Percentiles rank a stretch among this genome's conserved stretches.
phyloP scores from a whole-genome alignment of 352 stramenopile species.

The Hyaloperonospora brassicae region DNA sequence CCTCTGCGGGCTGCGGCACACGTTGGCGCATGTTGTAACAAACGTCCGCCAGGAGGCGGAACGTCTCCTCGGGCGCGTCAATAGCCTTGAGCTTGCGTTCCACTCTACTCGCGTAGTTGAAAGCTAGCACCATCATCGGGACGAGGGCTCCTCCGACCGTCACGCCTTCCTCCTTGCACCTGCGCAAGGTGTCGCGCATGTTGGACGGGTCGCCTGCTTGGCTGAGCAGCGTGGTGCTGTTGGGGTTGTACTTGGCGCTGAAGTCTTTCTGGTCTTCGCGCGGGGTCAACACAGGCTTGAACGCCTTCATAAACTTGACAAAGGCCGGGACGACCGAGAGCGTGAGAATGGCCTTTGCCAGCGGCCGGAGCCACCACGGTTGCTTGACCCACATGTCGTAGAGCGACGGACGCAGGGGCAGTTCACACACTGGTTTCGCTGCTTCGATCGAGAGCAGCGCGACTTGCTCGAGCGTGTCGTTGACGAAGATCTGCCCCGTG shows the following conservation, averaged over 20 bases:
- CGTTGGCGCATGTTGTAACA: constrained; percentile 43
- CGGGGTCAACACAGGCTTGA: constrained; percentile 30
- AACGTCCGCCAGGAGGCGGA: constrained; percentile 41
- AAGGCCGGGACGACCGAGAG: constrained; percentile 22
- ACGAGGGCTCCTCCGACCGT: constrained; percentile 39
- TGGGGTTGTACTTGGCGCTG: constrained; percentile 26
- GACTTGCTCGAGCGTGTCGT: constrained; percentile 34
- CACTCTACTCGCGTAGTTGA: constrained; percentile 39
- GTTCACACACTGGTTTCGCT: constrained; percentile 16
- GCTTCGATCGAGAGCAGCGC: constrained; percentile 30
- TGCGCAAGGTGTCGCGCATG: constrained; percentile 33
- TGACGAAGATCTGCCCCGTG: constrained; percentile 40
- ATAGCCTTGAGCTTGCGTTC: constrained; percentile 19
- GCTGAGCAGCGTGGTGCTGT: constrained; percentile 40
- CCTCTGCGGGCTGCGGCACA: constrained; percentile 11
- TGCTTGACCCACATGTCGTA: constrained; percentile 35
- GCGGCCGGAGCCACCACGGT: constrained; percentile 34
- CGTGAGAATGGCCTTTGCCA: constrained; percentile 23
- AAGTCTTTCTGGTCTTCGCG: constrained; percentile 42
- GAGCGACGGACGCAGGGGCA: constrained; percentile 34
- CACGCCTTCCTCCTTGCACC: constrained; percentile 37
- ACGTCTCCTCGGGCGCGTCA: constrained; percentile 15
- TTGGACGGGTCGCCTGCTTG: constrained; percentile 27
- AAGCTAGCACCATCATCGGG: constrained; percentile 36
- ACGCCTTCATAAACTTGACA: constrained; percentile 43